These are phyloP conservation scores for Taphrina communis DNA, from an alignment of 1,139 yeast species.

Conservation along the genomic window DNA sequence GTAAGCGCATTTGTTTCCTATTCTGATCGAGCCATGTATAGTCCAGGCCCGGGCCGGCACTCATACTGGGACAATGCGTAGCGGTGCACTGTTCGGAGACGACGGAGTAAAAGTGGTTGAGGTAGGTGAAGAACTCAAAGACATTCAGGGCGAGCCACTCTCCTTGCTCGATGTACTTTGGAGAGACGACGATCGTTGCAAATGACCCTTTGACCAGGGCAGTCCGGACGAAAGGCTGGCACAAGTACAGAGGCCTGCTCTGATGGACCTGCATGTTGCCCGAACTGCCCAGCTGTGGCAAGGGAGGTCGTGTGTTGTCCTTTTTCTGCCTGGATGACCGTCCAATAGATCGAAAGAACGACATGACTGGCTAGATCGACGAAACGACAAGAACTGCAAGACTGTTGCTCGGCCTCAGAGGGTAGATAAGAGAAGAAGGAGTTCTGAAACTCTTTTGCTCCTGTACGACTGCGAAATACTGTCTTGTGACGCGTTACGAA, in stretches of 20 bases:
- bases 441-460: not conserved
- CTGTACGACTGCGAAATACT: not conserved
- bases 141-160: conserved; percentile 96
- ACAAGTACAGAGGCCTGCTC: conserved; percentile 60
- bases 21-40: conserved; percentile 87
- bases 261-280: conserved; percentile 8
- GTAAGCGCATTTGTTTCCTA: conserved; percentile 78
- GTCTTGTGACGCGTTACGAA: not conserved
- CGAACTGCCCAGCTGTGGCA: conserved; percentile 29
- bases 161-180: conserved; percentile 89
- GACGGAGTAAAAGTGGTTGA: conserved; percentile 38
- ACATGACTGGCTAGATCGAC: conserved; percentile 5
- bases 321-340: conserved; percentile 38
- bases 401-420: not conserved
- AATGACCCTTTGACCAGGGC: conserved; percentile 97
- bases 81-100: conserved; percentile 30
- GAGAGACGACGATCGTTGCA: conserved; percentile 91
- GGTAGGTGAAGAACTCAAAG: conserved; percentile 83
- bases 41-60: conserved; percentile 58
- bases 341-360: conserved; percentile 38
- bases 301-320: conserved; percentile 33
- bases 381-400: not conserved
- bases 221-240: conserved; percentile 92
- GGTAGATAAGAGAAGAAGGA: not conserved
- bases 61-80: conserved; percentile 35